Base-by-base conservation (phyloP, 495 filamentous ascomycete genomes). In the Evernia prunastri region DNA sequence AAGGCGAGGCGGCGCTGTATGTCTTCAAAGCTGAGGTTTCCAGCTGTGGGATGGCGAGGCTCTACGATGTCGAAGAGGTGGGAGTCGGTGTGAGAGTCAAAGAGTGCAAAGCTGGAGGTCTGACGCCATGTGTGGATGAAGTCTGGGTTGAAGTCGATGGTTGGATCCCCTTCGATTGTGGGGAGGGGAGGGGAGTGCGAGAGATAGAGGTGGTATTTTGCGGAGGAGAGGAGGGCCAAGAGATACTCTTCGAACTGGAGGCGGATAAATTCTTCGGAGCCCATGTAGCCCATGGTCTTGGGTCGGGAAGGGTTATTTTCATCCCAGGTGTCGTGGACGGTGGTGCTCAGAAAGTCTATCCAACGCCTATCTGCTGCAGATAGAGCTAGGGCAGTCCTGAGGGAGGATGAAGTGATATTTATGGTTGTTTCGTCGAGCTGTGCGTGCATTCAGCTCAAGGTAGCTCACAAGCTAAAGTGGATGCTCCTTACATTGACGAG, bases 201-300 rank as follows among this genome's bases (percentile, higher is more conserved):
- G 43, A 96, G 81, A 69, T 93, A 90, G 66, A 87, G 83, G 70
- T 89, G 91, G 73, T 96, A 97, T 71, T 97, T 96, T 67, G 90
- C 87, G 10, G 89, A 83, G 0, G 95, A 89, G 53, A 97, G 83
- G 60, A 98, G 81, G 1, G 93, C 91, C 10, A 97, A 80, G 23
- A 97, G 80, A 70, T 98, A 98, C 72, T 97, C 95, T 78, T 98
- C 94, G 65, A 98, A 98, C 69, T 98, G 94, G 10, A 97, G 84
- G 25, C 94, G 85, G 70, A 98, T 97, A 72, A 97, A 97, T 72
- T 97, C 95, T 77, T 98, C 94, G 64, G 92, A 96, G 59, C 94
- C 94, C 68, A 91, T 88, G 71, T 96, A 98, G 23, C 92, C 93
- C 79, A 96, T 88, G 10, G 91, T 96, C 68, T 92, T 96, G 20